Conservation (phyloP, 2,329 filamentous ascomycete genomes). For the Xylaria sp. region DNA sequence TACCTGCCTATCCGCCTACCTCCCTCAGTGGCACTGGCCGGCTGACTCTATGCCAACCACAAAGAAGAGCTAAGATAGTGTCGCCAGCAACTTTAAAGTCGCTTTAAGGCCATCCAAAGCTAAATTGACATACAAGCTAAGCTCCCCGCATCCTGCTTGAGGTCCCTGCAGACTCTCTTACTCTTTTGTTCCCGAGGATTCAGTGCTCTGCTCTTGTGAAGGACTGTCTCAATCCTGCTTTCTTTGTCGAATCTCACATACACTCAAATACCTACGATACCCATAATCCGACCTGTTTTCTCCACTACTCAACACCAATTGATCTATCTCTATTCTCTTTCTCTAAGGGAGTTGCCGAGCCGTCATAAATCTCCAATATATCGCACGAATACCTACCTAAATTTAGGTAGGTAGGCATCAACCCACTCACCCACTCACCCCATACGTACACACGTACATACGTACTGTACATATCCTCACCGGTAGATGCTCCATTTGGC, state of each 20-base stretch:
- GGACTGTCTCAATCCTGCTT: not conserved
- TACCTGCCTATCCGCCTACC: not conserved
- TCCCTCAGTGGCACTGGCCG: not conserved
- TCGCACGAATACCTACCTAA: too few relatives aligned
- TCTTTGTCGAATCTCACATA: not conserved
- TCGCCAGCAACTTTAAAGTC: conserved; percentile 6
- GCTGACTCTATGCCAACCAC: not conserved
- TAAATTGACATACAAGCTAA: conserved; percentile 23
- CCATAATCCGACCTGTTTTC: not conserved
- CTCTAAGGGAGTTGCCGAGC: not conserved
- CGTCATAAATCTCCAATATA: not conserved
- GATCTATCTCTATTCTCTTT: not conserved
- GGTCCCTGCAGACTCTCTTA: not conserved
- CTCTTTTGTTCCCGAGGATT: not conserved
- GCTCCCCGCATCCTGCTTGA: conserved; percentile 19
- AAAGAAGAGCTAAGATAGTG: conserved; percentile 11
- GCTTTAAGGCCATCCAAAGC: conserved; percentile 8
- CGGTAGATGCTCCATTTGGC: conserved; percentile 24
- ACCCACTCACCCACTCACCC: not conserved
- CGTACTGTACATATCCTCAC: not conserved
- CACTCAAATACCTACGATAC: not conserved
- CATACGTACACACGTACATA: not conserved
- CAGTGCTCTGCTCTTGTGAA: not conserved
- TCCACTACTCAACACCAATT: not conserved
- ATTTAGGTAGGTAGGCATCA: too few relatives aligned